phyloP scores from a whole-genome alignment of 768 basidiomycete species.

The Mycena maculata region DNA sequence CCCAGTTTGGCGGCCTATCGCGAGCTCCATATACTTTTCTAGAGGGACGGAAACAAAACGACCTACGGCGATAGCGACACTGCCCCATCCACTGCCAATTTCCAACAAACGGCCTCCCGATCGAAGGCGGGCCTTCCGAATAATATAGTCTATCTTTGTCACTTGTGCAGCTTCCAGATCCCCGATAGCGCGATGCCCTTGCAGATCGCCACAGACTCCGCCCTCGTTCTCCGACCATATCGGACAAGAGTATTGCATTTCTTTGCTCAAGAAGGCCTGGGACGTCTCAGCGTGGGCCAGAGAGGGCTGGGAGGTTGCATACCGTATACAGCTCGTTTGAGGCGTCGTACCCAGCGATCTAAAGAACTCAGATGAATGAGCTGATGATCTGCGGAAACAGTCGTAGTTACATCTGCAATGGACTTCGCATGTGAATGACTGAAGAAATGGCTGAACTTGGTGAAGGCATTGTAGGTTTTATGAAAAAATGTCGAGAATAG shows the following conservation, averaged over 20 bases:
- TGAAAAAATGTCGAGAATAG: too few relatives aligned
- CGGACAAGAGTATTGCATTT: constrained; percentile 68
- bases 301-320: too few relatives aligned
- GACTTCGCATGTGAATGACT: too few relatives aligned
- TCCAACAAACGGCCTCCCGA: constrained; percentile 62
- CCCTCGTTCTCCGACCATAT: constrained; percentile 58
- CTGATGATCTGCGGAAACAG: too few relatives aligned
- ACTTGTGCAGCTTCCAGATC: constrained; percentile 32
- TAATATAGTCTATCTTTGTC: constrained; percentile 43
- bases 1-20: too few relatives aligned
- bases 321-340: background rate
- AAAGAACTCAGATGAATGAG: too few relatives aligned
- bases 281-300: background rate
- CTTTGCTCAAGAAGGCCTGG: constrained; percentile 49
- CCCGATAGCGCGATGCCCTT: background rate
- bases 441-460: too few relatives aligned
- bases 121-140: constrained; percentile 58
- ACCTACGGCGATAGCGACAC: constrained; percentile 57
- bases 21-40: too few relatives aligned
- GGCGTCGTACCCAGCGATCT: background rate
- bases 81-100: constrained; percentile 68
- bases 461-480: too few relatives aligned
- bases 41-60: background rate
- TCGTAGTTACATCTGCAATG: too few relatives aligned
- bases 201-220: constrained; percentile 46